Evolutionary conservation across 1,139 yeast genomes (phyloP).

Genomic region (Ogataea hybrid): DNA sequence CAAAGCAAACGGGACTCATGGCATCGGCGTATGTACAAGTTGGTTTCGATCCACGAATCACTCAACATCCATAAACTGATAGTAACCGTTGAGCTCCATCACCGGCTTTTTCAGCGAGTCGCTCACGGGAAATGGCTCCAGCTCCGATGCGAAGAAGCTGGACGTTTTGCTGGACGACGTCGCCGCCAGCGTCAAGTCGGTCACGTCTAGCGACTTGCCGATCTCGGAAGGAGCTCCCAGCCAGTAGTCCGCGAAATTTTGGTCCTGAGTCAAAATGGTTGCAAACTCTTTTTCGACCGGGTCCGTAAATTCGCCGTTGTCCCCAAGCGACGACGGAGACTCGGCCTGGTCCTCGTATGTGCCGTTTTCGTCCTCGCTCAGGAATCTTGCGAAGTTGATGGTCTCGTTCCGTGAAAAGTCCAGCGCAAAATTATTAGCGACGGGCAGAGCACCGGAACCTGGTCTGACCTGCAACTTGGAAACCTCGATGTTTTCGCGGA

Average conservation of each 20-base stretch:
- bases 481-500: background rate
- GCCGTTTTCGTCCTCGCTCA: background rate
- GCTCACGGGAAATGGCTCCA: background rate
- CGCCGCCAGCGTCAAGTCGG: background rate
- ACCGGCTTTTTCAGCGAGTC: background rate
- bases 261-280: background rate
- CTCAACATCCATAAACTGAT: slow-evolving; percentile 6
- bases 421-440: background rate
- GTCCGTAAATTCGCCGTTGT: background rate
- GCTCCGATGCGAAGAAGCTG: background rate
- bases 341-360: slow-evolving; percentile 4
- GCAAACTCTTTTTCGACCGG: slow-evolving; percentile 3
- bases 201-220: background rate
- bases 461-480: background rate
- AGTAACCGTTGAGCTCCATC: background rate
- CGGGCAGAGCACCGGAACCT: background rate
- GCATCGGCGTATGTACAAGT: slow-evolving; percentile 4
- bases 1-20: background rate
- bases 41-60: background rate
- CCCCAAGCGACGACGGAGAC: slow-evolving; percentile 8
- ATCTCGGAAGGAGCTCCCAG: background rate
- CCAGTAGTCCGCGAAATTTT: background rate
- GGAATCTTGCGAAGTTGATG: background rate
- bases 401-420: background rate
- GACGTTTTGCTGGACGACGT: background rate